These are phyloP conservation scores for Globisporangium megalacanthum DNA, from an alignment of 352 stramenopile genomes.

Conservation along the genomic window DNA sequence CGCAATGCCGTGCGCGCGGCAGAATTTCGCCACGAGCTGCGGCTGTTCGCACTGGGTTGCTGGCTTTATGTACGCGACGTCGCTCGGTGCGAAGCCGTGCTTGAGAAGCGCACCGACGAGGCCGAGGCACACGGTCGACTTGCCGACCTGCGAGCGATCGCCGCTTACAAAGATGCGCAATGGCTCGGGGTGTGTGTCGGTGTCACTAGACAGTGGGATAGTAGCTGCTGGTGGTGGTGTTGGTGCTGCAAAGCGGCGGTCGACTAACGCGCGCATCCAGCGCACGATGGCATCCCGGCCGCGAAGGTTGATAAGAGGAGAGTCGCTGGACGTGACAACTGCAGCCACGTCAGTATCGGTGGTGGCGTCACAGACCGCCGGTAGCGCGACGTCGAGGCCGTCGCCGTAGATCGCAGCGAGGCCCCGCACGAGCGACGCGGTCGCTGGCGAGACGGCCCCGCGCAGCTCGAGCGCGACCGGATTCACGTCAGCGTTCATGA, in stretches of 20 bases:
- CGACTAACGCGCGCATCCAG: slow-evolving; percentile 32
- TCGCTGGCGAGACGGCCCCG: slow-evolving; percentile 11
- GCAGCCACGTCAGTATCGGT: background rate
- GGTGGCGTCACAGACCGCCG: background rate
- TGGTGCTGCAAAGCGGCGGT: slow-evolving; percentile 15
- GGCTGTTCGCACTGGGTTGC: slow-evolving; percentile 95
- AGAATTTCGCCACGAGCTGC: slow-evolving; percentile 94
- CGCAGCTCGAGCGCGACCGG: slow-evolving; percentile 16
- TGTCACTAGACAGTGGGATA: background rate
- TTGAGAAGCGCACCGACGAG: slow-evolving; percentile 88
- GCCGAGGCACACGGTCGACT: slow-evolving; percentile 95
- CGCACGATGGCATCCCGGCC: slow-evolving; percentile 22
- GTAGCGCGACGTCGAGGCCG: slow-evolving; percentile 14
- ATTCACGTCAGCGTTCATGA: no score
- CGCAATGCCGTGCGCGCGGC: slow-evolving; percentile 79
- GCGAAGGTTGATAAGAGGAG: background rate
- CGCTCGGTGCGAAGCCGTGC: slow-evolving; percentile 45
- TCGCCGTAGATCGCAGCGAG: slow-evolving; percentile 54
- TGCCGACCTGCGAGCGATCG: slow-evolving; percentile 90
- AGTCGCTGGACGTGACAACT: background rate
- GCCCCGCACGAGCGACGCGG: slow-evolving; percentile 38
- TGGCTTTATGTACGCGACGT: slow-evolving; percentile 98
- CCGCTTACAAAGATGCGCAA: slow-evolving; percentile 72
- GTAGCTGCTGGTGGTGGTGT: background rate
- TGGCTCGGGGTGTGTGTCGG: slow-evolving; percentile 6